phyloP scores from a whole-genome alignment of 148 eudicot species.

The Vaccinium darrowii region DNA sequence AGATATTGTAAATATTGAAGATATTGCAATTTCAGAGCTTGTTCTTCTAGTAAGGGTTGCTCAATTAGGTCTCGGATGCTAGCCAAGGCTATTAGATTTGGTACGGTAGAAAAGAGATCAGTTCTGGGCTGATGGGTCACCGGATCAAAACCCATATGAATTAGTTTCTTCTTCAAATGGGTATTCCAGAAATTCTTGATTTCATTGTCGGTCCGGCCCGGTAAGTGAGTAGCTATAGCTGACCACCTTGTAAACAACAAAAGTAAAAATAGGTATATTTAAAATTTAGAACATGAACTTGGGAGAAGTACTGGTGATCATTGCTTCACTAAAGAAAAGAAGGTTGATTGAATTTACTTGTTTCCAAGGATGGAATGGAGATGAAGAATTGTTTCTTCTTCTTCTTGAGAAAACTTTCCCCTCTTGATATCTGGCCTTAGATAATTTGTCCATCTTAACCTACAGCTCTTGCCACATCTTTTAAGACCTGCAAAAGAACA shows the following conservation, averaged over 20 bases:
- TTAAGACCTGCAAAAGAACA: conserved; percentile 50
- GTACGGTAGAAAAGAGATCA: conserved; percentile 78
- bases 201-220: conserved; percentile 90
- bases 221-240: conserved; percentile 80
- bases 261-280: neutral
- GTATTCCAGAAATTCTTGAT: conserved; percentile 99
- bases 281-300: neutral
- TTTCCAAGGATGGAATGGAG: conserved; percentile 79
- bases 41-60: conserved; percentile 72
- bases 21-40: conserved; percentile 60
- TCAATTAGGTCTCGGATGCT: conserved; percentile 73
- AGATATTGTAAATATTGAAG: conserved; percentile 69
- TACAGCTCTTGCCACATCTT: conserved; percentile 85
- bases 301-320: neutral
- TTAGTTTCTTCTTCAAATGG: conserved; percentile 88
- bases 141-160: conserved; percentile 94
- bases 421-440: conserved; percentile 80
- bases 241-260: conserved; percentile 65
- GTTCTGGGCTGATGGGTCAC: conserved; percentile 93
- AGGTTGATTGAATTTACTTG: conserved; percentile 40
- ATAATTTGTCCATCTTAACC: conserved; percentile 83
- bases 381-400: conserved; percentile 75
- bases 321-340: neutral
- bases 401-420: conserved; percentile 77
- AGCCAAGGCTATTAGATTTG: conserved; percentile 81